Evolutionary conservation across 495 filamentous ascomycete genomes (phyloP).

Genomic region (Podospora pseudocomata): DNA sequence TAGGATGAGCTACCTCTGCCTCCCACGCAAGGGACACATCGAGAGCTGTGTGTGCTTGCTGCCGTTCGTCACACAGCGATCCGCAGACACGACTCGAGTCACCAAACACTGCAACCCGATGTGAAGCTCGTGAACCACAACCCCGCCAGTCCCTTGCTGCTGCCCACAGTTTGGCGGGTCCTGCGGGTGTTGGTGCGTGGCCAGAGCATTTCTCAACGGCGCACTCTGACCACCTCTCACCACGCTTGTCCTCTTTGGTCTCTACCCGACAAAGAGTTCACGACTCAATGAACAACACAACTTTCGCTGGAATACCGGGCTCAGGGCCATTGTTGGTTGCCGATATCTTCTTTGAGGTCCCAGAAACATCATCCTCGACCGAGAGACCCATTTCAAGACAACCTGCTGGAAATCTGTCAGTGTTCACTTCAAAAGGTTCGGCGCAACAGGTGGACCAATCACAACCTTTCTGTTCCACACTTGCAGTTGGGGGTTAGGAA

Average conservation of each 20-base stretch:
- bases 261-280: not conserved
- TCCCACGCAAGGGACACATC: not conserved
- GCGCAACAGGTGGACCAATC: not conserved
- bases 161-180: not conserved
- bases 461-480: not conserved
- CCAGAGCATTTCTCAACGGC: slow-evolving; percentile 4
- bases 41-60: not conserved
- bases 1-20: not conserved
- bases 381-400: not conserved
- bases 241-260: not conserved
- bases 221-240: slow-evolving; percentile 6
- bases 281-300: not conserved
- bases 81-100: slow-evolving; percentile 7
- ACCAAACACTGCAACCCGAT: not conserved
- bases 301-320: not conserved
- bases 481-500: not conserved
- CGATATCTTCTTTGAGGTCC: not conserved
- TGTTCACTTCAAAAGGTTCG: not conserved
- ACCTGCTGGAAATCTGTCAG: not conserved
- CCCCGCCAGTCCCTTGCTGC: slow-evolving; percentile 3
- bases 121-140: not conserved
- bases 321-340: not conserved
- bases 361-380: not conserved
- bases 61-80: not conserved
- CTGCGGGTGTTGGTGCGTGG: slow-evolving; percentile 3